Evolutionary conservation across 805 yeast genomes (phyloP).

Genomic region (Ogataea degrootiae): DNA sequence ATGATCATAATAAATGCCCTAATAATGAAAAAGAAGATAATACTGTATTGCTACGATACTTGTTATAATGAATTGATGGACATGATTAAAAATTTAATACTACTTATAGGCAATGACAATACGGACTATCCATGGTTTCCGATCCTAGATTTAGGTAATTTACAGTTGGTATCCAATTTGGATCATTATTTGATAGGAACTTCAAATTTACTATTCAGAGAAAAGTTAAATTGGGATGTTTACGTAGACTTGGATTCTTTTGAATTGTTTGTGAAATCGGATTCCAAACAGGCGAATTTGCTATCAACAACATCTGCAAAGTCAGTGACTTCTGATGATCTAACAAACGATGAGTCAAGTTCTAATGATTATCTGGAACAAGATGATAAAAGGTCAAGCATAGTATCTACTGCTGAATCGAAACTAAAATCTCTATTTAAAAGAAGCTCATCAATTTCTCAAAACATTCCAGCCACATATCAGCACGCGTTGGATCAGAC

Average conservation of each 20-base stretch:
- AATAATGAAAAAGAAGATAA: conserved; percentile 42
- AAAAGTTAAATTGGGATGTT: conserved; percentile 52
- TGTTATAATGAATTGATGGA: conserved; percentile 45
- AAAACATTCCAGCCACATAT: background rate
- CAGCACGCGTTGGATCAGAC: background rate
- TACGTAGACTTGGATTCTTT: conserved; percentile 56
- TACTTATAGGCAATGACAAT: conserved; percentile 29
- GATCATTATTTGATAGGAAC: conserved; percentile 57
- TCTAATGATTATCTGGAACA: conserved; percentile 4
- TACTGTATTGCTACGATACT: conserved; percentile 35
- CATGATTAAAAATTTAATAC: conserved; percentile 36
- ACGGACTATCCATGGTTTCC: conserved; percentile 33
- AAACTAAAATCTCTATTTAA: conserved; percentile 17
- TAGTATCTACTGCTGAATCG: conserved; percentile 14
- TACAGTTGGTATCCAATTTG: conserved; percentile 42
- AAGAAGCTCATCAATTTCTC: conserved; percentile 7
- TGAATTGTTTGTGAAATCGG: conserved; percentile 31
- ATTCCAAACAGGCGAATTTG: too few relatives aligned
- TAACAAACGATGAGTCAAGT: background rate
- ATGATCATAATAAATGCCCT: conserved; percentile 44
- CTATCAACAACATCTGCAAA: conserved; percentile 2
- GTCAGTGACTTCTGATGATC: conserved; percentile 4
- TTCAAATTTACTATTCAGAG: conserved; percentile 59
- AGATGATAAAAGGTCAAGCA: conserved; percentile 9
- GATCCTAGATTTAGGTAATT: conserved; percentile 54